Evolutionary conservation across 78 protist species (phyloP).

Genomic region (Acrasis kona): DNA sequence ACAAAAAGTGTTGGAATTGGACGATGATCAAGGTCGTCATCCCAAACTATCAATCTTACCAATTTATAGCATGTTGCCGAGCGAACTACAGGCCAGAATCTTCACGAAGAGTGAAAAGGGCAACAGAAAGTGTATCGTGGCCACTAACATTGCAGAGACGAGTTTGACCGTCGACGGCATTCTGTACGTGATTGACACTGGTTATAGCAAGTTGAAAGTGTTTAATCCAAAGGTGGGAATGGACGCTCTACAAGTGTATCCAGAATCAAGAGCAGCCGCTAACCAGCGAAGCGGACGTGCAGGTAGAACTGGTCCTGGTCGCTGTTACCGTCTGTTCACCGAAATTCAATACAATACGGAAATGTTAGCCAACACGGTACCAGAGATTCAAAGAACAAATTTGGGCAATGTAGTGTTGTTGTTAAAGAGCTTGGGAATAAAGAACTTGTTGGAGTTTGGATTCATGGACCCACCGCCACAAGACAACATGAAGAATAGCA

Average conservation of each 20-base stretch:
- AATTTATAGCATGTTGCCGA: constrained; percentile 90
- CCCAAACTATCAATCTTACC: constrained; percentile 76
- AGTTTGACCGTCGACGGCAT: constrained; percentile 93
- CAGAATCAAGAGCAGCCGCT: constrained; percentile 81
- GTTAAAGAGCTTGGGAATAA: constrained; percentile 91
- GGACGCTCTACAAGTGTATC: constrained; percentile 84
- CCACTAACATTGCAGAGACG: constrained; percentile 96
- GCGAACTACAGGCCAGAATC: constrained; percentile 87
- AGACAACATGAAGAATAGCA: constrained; percentile 72
- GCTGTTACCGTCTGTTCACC: constrained; percentile 81
- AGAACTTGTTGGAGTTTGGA: constrained; percentile 80
- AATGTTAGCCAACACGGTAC: constrained; percentile 71
- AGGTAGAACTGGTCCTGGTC: constrained; percentile 95
- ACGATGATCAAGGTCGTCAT: constrained; percentile 3
- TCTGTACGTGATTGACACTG: constrained; percentile 84
- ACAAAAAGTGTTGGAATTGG: constrained; percentile 17
- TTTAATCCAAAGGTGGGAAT: constrained; percentile 58
- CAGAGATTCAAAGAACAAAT: constrained; percentile 96
- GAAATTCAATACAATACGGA: constrained; percentile 47
- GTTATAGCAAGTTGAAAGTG: constrained; percentile 82
- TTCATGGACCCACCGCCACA: constrained; percentile 99
- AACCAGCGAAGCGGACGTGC: constrained; percentile 97
- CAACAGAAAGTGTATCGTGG: constrained; percentile 81
- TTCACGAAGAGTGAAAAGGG: constrained; percentile 69
- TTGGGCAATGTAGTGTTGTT: constrained; percentile 85